Conservation (phyloP, 176 grass and related monocot genomes). For the Saccharum spontaneum region DNA sequence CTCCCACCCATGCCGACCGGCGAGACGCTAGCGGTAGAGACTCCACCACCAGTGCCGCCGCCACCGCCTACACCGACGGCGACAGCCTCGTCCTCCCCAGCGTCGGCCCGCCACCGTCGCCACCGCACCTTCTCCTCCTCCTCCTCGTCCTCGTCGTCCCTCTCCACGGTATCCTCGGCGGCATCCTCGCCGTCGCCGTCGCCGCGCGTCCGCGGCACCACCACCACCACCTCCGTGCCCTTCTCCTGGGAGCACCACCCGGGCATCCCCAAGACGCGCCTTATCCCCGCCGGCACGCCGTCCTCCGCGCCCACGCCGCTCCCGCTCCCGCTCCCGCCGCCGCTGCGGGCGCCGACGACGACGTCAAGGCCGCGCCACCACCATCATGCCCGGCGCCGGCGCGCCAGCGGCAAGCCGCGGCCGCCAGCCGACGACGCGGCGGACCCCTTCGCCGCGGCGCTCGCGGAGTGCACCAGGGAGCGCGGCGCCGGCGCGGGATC, state of each 20-base stretch:
- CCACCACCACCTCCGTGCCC: conserved; percentile 66
- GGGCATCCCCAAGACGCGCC: conserved; percentile 68
- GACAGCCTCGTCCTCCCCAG: background rate
- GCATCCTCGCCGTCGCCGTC: conserved; percentile 34
- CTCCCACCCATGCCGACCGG: conserved; percentile 34
- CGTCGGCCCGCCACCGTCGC: background rate
- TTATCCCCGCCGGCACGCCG: background rate
- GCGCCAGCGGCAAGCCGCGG: background rate
- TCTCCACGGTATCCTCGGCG: conserved; percentile 35
- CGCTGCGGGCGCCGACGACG: background rate
- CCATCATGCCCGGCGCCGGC: conserved; percentile 9
- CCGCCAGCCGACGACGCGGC: background rate
- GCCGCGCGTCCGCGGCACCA: background rate
- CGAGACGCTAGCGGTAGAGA: background rate
- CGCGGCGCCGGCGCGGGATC: background rate
- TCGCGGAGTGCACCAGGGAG: conserved; percentile 54
- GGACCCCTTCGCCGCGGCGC: conserved; percentile 53
- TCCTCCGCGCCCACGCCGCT: conserved; percentile 29
- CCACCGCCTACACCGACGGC: background rate
- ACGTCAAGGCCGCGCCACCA: background rate
- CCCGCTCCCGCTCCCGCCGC: conserved; percentile 33
- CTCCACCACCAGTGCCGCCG: conserved; percentile 36
- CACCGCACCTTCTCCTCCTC: conserved; percentile 28
- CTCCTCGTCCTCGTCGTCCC: background rate
- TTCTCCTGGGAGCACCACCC: conserved; percentile 99